Evolutionary conservation across 2,329 filamentous ascomycete genomes (phyloP).

Genomic region (Aspergillus phoenicis): DNA sequence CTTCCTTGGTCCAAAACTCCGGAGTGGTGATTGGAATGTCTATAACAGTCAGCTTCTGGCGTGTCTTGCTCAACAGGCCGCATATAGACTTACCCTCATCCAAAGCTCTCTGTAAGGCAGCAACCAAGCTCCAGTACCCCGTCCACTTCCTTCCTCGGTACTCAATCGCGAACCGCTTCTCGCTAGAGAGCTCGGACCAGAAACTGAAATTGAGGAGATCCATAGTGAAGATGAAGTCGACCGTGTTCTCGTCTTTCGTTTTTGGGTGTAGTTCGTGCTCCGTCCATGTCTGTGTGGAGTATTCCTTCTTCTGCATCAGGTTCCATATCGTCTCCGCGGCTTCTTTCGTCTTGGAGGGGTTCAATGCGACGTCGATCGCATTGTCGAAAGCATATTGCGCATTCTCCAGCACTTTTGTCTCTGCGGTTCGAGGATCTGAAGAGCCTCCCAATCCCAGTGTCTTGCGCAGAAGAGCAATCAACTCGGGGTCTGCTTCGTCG

Average conservation of each 20-base stretch:
- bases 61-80: not conserved
- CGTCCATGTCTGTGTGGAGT: constrained; percentile 84
- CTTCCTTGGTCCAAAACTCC: constrained; percentile 79
- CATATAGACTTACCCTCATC: constrained; percentile 70
- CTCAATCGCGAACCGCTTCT: constrained; percentile 77
- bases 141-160: constrained; percentile 84
- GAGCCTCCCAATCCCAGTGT: constrained; percentile 67
- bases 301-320: constrained; percentile 80
- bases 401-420: constrained; percentile 78
- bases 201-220: constrained; percentile 96
- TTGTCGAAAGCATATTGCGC: constrained; percentile 91
- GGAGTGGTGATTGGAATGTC: constrained; percentile 87
- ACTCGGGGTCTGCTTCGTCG: constrained; percentile 85
- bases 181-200: constrained; percentile 74
- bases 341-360: constrained; percentile 77
- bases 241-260: constrained; percentile 73
- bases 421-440: constrained; percentile 60
- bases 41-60: constrained; percentile 39
- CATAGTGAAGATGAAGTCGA: constrained; percentile 96
- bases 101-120: constrained; percentile 79
- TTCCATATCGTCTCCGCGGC: constrained; percentile 78
- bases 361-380: constrained; percentile 86
- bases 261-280: constrained; percentile 89
- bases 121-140: constrained; percentile 93
- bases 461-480: constrained; percentile 81